Percentiles rank a stretch among this genome's conserved stretches.
Evolutionary conservation across 169 alveolate species (phyloP).

Genomic region (Eimeria sp.): DNA sequence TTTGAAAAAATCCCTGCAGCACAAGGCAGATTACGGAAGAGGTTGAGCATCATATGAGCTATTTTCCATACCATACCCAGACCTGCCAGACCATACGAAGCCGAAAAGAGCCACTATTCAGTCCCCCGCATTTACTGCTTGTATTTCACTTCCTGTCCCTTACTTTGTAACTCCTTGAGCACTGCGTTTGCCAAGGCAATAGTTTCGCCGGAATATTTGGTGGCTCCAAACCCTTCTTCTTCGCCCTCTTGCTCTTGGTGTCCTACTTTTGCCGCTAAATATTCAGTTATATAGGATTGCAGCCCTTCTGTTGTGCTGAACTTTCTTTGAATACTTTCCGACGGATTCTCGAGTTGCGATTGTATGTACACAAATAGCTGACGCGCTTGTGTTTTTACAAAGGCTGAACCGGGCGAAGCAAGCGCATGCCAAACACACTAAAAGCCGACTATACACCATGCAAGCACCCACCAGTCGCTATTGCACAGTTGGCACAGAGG

Average conservation of each 20-base stretch:
- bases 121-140: background rate
- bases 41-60: background rate
- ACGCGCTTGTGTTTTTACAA: constrained; percentile 25
- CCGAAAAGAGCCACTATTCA: background rate
- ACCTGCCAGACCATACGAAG: background rate
- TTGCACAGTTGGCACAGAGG: background rate
- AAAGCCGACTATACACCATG: background rate
- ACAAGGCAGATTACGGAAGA: background rate
- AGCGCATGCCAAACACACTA: background rate
- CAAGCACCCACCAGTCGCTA: background rate
- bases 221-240: background rate
- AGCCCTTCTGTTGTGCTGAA: constrained; percentile 24
- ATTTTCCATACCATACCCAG: too few relatives aligned
- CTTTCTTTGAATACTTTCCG: background rate
- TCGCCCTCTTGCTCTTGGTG: constrained; percentile 3
- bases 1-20: constrained; percentile 23
- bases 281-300: background rate
- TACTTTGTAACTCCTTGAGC: constrained; percentile 35
- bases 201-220: constrained; percentile 18
- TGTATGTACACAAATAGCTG: constrained; percentile 17
- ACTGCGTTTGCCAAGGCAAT: constrained; percentile 44
- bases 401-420: constrained; percentile 4
- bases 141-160: background rate
- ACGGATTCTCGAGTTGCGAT: constrained; percentile 12
- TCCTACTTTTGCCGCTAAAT: background rate